Base-by-base conservation (phyloP, 2,329 filamentous ascomycete genomes). In the Xylaria multiplex region DNA sequence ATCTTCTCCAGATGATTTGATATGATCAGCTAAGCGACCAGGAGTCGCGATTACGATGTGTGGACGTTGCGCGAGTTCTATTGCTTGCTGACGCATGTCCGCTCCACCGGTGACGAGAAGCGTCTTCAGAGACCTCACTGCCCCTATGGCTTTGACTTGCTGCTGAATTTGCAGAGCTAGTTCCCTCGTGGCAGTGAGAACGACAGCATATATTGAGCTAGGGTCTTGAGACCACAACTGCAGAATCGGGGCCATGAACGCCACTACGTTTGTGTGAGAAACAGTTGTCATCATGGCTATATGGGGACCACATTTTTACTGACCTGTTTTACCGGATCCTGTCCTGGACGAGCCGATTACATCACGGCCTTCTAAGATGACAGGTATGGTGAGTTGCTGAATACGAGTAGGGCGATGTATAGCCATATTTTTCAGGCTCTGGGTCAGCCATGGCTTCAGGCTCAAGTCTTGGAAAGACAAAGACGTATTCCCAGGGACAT, bases 41-140 rank as follows among this genome's bases (percentile, higher is more conserved):
- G 96, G 96, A 0, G 96, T 99, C 27, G 96, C 94, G 76, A 99
- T 96, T 50, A 99, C 91, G 58, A 99, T 83, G 76, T 99, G 96
- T 1, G 96, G 96, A 49, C 93, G 85, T 70, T 90, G 86, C 1
- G 91, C 88, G 19, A 99, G 86, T 16, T 90, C 91, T 69, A 97
- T 90, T 8, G 96, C 95, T 80, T 99, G 96, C 14, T 90, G 82
- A 56, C 93, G 88, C 93, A 98, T 97, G 77, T 99, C 95, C 35
- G 91, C 88, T 43, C 96, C 96, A 57, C 96, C 96, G 0, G 93
- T 98, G 48, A 99, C 86, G n/a, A 99, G 86, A 50, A 95, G 85
- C 3, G 91, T 90, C 78, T 97, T 97, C 71, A 99, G 86, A 63
- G 90, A 91, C 74, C 97, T 93, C 0, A 92, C 91, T 3, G 93